Base-by-base conservation (phyloP, 176 grass and related monocot species). In the Musa schizocarpa region DNA sequence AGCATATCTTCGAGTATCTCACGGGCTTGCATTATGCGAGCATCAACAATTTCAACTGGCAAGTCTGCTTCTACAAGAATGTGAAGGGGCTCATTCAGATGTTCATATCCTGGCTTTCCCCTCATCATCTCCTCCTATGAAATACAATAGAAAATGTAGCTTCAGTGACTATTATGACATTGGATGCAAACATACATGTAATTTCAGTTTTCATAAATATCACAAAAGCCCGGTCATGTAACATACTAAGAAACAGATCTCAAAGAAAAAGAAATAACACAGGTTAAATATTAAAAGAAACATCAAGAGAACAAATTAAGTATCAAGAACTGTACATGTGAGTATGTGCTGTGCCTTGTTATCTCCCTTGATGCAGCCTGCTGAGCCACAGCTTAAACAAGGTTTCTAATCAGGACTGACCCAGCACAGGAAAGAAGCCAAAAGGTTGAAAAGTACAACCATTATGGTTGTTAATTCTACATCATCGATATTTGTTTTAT, bases 111-210 rank as follows among this genome's bases (percentile, higher is more conserved):
- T 73, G 83, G 68, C 52, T 81, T 85, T 16, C 83, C 83, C 23
- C 83, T 76, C 83, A 85, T 85, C 78, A 85, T 22, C 3, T 81
- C 83, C 75, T 85, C 83, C 83, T 85, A 76, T 23, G 77, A 52
- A 56, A 27, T 26, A 27, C 6, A 17, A 2, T 13, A 6, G 9
- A 61, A 16, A n/a, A 70, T 22, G 11, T 26, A 65, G 63, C 21
- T 71, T 49, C 14, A 52, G 49, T 5, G 43, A 21, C 48, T 23
- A 71, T 51, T 50, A 51, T 25, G 4, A 68, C 13, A 43, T 14
- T 29, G 13, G 29, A 68, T 2, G 8, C 11, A 68, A 17, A 61
- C 8, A 61, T 19, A 9, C n/a, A 43, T 43, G 4, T 43, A 43
- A 43, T 43, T 43, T 61, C 57, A 17, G 23, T 5, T 25, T 66